Evolutionary conservation across 176 grass and related monocot species (phyloP).

Genomic region (Rhipidocladum racemiflorum): DNA sequence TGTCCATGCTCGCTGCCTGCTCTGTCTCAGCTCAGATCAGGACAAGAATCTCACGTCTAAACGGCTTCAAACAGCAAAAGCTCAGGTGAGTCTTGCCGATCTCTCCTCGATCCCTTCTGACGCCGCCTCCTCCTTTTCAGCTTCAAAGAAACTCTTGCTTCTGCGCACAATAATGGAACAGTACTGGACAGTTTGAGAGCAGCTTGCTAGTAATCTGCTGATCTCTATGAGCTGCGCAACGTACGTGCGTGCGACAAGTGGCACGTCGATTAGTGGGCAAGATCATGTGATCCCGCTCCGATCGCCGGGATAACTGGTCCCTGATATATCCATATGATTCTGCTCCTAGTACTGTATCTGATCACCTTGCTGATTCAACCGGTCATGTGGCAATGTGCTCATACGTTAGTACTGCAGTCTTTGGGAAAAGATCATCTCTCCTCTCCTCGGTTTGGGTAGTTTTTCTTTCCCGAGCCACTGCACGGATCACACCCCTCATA

Average conservation of each 20-base stretch:
- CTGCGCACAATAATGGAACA: neutral
- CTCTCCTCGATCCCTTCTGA: neutral
- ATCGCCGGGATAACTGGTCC: neutral
- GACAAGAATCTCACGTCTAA: neutral
- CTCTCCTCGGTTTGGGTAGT: neutral
- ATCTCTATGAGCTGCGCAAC: constrained; percentile 12
- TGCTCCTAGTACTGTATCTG: neutral
- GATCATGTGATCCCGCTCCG: constrained; percentile 12
- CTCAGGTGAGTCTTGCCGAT: neutral
- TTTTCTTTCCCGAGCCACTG: neutral
- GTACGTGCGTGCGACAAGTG: neutral
- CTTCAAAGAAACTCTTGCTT: neutral
- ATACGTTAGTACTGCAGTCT: neutral
- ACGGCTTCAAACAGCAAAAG: no score
- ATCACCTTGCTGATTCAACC: neutral
- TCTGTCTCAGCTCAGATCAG: neutral
- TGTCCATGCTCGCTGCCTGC: neutral
- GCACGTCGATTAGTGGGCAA: constrained; percentile 22
- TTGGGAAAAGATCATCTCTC: neutral
- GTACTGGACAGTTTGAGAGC: neutral
- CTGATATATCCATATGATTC: neutral
- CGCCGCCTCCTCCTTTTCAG: neutral
- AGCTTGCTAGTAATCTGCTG: neutral
- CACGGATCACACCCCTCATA: neutral
- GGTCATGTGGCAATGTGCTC: neutral